Base-by-base conservation (phyloP, 2,329 filamentous ascomycete species). In the Trichoderma cornu-damae region DNA sequence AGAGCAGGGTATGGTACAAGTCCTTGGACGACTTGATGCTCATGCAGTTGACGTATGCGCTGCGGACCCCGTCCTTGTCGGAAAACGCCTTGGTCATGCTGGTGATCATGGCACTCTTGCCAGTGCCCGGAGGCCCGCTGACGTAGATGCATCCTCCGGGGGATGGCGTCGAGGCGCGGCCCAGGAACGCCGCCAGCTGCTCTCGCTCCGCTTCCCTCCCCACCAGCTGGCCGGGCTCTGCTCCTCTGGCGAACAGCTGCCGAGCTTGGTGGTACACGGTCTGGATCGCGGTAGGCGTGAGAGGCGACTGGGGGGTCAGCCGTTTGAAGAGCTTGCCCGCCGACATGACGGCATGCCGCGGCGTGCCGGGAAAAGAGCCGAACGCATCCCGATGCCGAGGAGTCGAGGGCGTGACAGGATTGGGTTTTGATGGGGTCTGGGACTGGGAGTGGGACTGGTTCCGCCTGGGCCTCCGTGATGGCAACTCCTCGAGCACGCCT, bases 21-120 rank as follows among this genome's bases (percentile, higher is more conserved):
- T 96, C 92, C 63, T 85, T 86, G 2, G 91, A 89, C 32, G 85
- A 90, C 67, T 94, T 95, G 72, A 96, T 86, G 72, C 92, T 96
- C 86, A 96, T 96, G 73, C 94, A 99, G 70, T 99, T 99, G 78
- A 99, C 81, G 67, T 92, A 93, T 2, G 86, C 85, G 53, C 86
- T 85, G 65, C 83, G 85, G 53, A 94, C 76, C 3, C 76, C 71
- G 14, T 79, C 74, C 32, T 76, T 74, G 3, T 75, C 68, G 9
- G 75, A 74, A 48, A 87, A 73, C 42, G 84, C 77, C 47, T 83
- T 76, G 47, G 88, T 88, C 50, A 96, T 83, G 68, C 95, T 87
- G 61, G 86, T 86, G 61, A 97, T 85, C 78, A 97, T 87, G 28
- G 94, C 94, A 70, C 92, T 97, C 76, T 99, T 99, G 55, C 94